A percentile compares a stretch with the other conserved stretches of the same genome.
Evolutionary conservation across 108 stramenopile species (phyloP).

Genomic region (Fragilariopsis cylindrus): DNA sequence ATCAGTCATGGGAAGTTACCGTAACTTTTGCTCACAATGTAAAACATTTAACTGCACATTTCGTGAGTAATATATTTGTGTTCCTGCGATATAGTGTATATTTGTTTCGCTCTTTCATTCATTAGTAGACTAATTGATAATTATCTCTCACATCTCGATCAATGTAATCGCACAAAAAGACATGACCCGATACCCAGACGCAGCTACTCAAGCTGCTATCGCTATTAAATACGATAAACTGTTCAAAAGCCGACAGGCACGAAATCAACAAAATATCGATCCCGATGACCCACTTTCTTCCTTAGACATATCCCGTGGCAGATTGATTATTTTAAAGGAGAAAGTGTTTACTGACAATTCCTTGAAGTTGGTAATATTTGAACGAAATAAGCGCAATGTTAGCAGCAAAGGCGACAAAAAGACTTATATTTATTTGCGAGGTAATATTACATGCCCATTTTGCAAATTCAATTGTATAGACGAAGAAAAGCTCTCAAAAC

Average conservation of each 20-base stretch:
- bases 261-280: neutral
- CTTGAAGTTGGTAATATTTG: too few relatives aligned
- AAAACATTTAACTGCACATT: constrained; percentile 6
- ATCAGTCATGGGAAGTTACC: neutral
- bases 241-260: neutral
- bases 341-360: too few relatives aligned
- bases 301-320: neutral
- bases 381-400: too few relatives aligned
- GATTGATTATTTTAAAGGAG: too few relatives aligned
- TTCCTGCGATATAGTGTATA: too few relatives aligned
- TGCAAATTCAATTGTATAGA: neutral
- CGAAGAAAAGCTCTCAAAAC: constrained; percentile 14
- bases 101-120: too few relatives aligned
- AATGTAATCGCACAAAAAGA: neutral
- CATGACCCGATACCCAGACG: constrained; percentile 10
- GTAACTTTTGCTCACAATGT: constrained; percentile 9
- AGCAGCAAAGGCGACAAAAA: too few relatives aligned
- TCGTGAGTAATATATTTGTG: neutral
- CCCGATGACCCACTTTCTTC: neutral
- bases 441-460: neutral
- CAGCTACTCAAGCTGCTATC: constrained; percentile 1
- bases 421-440: neutral
- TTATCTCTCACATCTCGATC: too few relatives aligned
- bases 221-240: constrained; percentile 11
- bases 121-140: too few relatives aligned